phyloP scores from a whole-genome alignment of 2,329 filamentous ascomycete species.

The Leptographium procerum region DNA sequence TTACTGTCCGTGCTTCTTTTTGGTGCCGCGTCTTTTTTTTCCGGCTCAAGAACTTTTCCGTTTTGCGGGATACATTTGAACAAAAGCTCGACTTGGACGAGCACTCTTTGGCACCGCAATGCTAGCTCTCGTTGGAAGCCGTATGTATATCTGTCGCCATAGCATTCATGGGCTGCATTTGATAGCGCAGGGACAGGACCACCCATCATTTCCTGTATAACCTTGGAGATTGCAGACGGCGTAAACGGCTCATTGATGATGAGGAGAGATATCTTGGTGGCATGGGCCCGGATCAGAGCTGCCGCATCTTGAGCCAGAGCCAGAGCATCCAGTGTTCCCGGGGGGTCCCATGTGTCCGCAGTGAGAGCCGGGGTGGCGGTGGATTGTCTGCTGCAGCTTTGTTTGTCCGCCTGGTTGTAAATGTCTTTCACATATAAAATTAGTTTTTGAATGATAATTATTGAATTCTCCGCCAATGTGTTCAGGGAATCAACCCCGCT shows the following conservation, averaged over 20 bases:
- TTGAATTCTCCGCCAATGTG: constrained; percentile 24
- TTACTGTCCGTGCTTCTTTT: not conserved
- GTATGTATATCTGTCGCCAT: constrained; percentile 52
- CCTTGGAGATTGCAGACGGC: constrained; percentile 57
- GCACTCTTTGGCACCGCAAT: constrained; percentile 43
- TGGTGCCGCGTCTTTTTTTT: constrained; percentile 25
- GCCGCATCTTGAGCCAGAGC: constrained; percentile 61
- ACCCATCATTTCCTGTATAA: constrained; percentile 61
- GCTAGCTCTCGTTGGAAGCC: constrained; percentile 33
- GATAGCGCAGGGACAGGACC: constrained; percentile 66
- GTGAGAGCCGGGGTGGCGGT: not conserved
- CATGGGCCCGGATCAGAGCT: constrained; percentile 65
- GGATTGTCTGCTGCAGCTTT: not conserved
- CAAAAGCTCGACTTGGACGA: constrained; percentile 52
- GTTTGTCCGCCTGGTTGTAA: constrained; percentile 16
- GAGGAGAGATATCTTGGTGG: constrained; percentile 78
- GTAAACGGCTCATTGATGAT: constrained; percentile 83
- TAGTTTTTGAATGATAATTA: constrained; percentile 28
- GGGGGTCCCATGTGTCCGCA: constrained; percentile 1
- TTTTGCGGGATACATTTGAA: constrained; percentile 48
- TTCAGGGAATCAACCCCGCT: constrained; percentile 24
- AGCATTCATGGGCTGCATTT: constrained; percentile 56
- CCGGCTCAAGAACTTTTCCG: constrained; percentile 38
- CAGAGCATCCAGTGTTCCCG: constrained; percentile 40
- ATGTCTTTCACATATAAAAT: constrained; percentile 23